A percentile compares a stretch with the other conserved stretches of the same genome.
These are phyloP conservation scores for Umbellularia californica DNA, from an alignment of 164 flowering plant genomes.

Conservation along the genomic window DNA sequence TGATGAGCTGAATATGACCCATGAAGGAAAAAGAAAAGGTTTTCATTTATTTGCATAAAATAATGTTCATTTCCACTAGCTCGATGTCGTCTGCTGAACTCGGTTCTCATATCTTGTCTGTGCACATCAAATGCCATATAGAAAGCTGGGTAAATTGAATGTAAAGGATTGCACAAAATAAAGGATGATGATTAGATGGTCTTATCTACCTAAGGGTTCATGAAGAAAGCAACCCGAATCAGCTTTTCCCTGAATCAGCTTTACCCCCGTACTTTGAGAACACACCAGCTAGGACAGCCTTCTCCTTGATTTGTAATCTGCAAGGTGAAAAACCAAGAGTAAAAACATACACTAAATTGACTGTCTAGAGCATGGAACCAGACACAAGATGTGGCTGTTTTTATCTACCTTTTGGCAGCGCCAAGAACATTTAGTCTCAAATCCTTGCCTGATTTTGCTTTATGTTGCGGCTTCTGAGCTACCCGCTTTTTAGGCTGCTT, in stretches of 20 bases:
- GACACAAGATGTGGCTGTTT: no score
- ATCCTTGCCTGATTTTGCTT: conserved; percentile 1
- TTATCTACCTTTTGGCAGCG: conserved; percentile 8
- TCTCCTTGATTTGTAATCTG: conserved; percentile 13
- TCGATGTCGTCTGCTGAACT: no score
- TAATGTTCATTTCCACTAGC: no score
- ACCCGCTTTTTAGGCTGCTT: neutral
- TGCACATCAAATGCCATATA: no score
- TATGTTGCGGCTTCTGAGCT: neutral
- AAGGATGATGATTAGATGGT: neutral
- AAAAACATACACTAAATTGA: no score
- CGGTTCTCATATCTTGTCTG: no score
- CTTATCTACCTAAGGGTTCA: neutral
- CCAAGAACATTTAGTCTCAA: conserved; percentile 5
- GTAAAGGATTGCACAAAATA: no score
- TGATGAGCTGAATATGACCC: no score
- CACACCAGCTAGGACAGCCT: conserved; percentile 10
- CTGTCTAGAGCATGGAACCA: neutral
- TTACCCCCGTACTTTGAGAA: conserved; percentile 11
- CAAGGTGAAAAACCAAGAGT: neutral
- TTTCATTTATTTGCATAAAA: no score
- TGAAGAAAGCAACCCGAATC: neutral
- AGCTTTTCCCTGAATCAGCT: neutral
- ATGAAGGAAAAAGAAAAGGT: no score
- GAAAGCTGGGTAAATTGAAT: no score